These are phyloP conservation scores for Populus ilicifolia DNA, from an alignment of 345 rosid species.

Conservation along the genomic window DNA sequence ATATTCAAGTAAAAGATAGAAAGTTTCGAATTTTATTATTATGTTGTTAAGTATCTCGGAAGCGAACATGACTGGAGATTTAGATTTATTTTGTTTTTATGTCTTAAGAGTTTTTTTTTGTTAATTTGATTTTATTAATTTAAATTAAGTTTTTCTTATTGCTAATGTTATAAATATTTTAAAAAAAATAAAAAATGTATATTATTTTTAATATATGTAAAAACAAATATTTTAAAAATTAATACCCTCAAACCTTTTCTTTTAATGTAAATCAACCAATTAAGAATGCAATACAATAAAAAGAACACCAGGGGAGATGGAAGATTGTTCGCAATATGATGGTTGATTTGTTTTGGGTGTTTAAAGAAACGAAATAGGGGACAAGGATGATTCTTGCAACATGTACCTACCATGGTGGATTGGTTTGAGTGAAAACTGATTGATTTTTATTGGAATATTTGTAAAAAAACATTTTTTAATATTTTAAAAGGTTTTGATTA, in stretches of 20 bases:
- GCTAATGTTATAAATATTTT: no score
- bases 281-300: background rate
- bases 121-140: no score
- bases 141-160: no score
- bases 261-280: background rate
- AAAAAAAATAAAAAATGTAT: no score
- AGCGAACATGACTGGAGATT: background rate
- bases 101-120: no score
- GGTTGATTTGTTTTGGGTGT: background rate
- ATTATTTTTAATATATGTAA: no score
- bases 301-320: background rate
- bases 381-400: background rate
- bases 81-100: no score
- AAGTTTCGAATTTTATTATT: slow-evolving; percentile 10
- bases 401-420: background rate
- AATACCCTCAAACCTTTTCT: no score
- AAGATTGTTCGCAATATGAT: background rate
- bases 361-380: background rate
- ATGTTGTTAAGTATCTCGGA: background rate
- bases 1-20: slow-evolving; percentile 4
- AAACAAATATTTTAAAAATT: no score
- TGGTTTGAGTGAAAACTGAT: background rate
- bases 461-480: no score
- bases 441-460: no score
- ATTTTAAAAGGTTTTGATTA: no score